Evolutionary conservation across 2,329 filamentous ascomycete genomes (phyloP).

Genomic region (Penicillium paneum): DNA sequence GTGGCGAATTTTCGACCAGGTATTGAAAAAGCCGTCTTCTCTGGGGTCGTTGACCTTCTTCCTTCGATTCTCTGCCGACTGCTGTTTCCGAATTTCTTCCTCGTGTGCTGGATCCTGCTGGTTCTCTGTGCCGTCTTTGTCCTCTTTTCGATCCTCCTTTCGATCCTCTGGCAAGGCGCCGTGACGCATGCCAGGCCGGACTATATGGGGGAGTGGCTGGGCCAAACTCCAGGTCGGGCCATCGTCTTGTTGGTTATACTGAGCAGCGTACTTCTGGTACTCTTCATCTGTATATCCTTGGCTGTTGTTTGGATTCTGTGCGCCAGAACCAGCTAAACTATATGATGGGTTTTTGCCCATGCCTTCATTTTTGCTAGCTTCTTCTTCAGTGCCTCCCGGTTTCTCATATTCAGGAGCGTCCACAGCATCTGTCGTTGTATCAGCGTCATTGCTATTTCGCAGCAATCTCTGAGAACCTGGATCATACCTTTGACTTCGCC

Average conservation of each 20-base stretch:
- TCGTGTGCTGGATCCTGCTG: not conserved
- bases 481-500: not conserved
- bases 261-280: conserved; percentile 43
- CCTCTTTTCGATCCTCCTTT: conserved; percentile 15
- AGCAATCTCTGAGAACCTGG: not conserved
- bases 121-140: conserved; percentile 2
- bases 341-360: conserved; percentile 11
- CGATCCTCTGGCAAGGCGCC: conserved; percentile 14
- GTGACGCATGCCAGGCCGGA: conserved; percentile 47
- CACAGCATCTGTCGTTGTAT: not conserved
- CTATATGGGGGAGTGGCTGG: conserved; percentile 50
- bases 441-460: not conserved
- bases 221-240: conserved; percentile 50
- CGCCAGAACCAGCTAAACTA: conserved; percentile 12
- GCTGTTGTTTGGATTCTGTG: conserved; percentile 8
- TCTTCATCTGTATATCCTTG: conserved; percentile 5
- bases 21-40: conserved; percentile 24
- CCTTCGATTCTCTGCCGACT: not conserved
- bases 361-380: conserved; percentile 10
- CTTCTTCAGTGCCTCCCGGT: conserved; percentile 9
- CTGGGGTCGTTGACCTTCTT: not conserved
- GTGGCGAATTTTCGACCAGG: conserved; percentile 27
- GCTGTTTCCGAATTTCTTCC: not conserved
- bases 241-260: conserved; percentile 48
- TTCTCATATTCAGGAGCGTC: conserved; percentile 2